Base-by-base conservation (phyloP, 352 stramenopile genomes). In the Pythium sp. region DNA sequence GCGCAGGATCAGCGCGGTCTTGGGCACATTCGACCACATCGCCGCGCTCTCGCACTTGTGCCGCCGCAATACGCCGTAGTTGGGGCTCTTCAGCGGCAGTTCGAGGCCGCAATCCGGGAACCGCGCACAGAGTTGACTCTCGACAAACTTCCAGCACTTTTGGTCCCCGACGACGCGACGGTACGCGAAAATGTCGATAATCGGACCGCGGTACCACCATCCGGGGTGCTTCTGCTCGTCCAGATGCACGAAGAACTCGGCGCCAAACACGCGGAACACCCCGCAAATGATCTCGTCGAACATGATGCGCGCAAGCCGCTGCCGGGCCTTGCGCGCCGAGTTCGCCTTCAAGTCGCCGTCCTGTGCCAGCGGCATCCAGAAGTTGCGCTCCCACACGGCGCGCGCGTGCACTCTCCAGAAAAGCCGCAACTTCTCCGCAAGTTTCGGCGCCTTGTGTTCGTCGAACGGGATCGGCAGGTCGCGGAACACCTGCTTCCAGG, bases 331-430 rank as follows among this genome's bases (percentile, higher is more conserved):
- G 49, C 78, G 78, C 53, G 56, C 55, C 26, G 62, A 64, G 57
- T 73, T 72, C 20, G 49, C 36, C 20, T 67, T 66, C 46, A 51
- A 59, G 0, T 74, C 70, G 9, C 34, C 30, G 2, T 41, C 38
- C 28, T 63, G 22, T 12, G 28, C 11, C 38, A 78, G 63, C 3
- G 78, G 76, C 12, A 38, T 8, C 78, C 82, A 90, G 62, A 90
- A 90, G 9, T 76, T 69, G 51, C 80, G 82, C 54, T 90, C 80
- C 82, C 82, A 88, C 51, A 83, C 82, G 2, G 70, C 71, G 9
- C 60, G 78, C 5, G 66, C 64, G 24, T 83, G 70, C 2, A 38
- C 56, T 22, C 46, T 26, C 79, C 82, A 90, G 65, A 90, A 90
- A 0, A 5, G 9, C 18, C 62, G 68, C 15, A 84, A 67, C 43